These are phyloP conservation scores for Polytrichum formosum DNA, from an alignment of 225 moss, liverwort and hornwort genomes.

Conservation along the genomic window DNA sequence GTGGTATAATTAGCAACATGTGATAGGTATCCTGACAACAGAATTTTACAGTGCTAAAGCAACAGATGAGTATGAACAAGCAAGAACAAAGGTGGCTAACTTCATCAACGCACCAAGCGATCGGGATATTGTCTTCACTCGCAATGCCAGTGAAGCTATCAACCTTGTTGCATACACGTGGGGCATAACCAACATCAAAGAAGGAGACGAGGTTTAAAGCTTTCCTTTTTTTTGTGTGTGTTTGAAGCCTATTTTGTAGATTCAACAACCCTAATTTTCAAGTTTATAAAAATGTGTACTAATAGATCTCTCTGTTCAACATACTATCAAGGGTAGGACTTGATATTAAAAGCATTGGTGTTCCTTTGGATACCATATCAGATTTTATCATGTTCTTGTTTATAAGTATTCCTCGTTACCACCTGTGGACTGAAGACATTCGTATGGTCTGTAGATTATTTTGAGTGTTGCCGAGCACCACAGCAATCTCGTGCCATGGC, in stretches of 20 bases:
- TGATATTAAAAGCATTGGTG: too few species aligned
- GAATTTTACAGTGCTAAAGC: conserved; percentile 67
- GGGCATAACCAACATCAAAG: conserved; percentile 68
- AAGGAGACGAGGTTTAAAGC: conserved; percentile 75
- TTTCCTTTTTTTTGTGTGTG: too few species aligned
- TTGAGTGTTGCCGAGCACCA: conserved; percentile 86
- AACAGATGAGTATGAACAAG: conserved; percentile 82
- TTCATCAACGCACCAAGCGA: conserved; percentile 82
- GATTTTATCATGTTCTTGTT: too few species aligned
- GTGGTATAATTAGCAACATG: too few species aligned
- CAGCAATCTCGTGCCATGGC: conserved; percentile 93
- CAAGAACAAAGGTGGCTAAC: conserved; percentile 71
- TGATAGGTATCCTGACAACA: too few species aligned
- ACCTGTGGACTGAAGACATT: background rate
- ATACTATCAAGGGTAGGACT: too few species aligned
- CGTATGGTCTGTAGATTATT: conserved; percentile 46
- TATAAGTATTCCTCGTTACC: background rate
- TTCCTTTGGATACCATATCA: too few species aligned
- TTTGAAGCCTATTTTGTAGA: too few species aligned
- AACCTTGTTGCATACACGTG: conserved; percentile 87
- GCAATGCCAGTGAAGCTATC: conserved; percentile 92
- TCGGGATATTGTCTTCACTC: conserved; percentile 79
- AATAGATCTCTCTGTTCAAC: too few species aligned
- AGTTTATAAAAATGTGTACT: too few species aligned
- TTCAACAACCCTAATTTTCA: too few species aligned